Conservation (phyloP, 2,329 filamentous ascomycete species). For the Fusarium azukiicola region DNA sequence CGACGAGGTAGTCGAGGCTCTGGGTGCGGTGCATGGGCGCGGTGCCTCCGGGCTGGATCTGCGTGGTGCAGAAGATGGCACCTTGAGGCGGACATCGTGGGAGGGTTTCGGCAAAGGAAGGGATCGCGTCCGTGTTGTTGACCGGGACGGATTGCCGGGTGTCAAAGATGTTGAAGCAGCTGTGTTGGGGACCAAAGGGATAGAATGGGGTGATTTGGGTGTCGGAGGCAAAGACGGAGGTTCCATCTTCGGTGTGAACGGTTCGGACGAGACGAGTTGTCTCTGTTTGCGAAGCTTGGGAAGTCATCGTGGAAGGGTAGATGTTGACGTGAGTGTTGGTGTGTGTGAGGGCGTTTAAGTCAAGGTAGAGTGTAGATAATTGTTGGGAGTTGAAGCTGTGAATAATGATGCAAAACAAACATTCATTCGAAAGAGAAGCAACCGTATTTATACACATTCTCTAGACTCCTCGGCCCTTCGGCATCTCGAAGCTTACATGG, state of each 20-base stretch:
- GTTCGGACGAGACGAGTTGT: conserved; percentile 32
- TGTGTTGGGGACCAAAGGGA: conserved; percentile 35
- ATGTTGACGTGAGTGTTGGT: background rate
- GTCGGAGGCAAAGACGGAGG: conserved; percentile 33
- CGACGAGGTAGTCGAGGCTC: conserved; percentile 64
- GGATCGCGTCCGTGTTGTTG: conserved; percentile 42
- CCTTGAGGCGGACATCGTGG: conserved; percentile 62
- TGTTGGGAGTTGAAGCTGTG: background rate
- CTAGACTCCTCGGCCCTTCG: background rate
- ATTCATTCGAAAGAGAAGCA: background rate
- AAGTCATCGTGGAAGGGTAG: conserved; percentile 18
- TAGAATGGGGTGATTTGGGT: conserved; percentile 24
- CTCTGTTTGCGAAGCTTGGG: conserved; percentile 2
- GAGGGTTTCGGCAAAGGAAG: conserved; percentile 47
- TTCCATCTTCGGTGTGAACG: conserved; percentile 20
- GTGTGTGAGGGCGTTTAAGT: background rate
- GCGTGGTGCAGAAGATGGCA: conserved; percentile 59
- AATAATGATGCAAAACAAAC: background rate
- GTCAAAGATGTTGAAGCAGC: conserved; percentile 37
- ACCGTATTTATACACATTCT: conserved; percentile 24
- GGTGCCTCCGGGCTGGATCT: conserved; percentile 55
- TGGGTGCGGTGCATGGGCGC: conserved; percentile 67
- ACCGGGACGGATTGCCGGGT: conserved; percentile 40
- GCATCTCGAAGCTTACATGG: conserved; percentile 15
- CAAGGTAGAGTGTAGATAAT: background rate